These are phyloP conservation scores for Bremia lactucae DNA, from an alignment of 352 stramenopile species.

Conservation along the genomic window DNA sequence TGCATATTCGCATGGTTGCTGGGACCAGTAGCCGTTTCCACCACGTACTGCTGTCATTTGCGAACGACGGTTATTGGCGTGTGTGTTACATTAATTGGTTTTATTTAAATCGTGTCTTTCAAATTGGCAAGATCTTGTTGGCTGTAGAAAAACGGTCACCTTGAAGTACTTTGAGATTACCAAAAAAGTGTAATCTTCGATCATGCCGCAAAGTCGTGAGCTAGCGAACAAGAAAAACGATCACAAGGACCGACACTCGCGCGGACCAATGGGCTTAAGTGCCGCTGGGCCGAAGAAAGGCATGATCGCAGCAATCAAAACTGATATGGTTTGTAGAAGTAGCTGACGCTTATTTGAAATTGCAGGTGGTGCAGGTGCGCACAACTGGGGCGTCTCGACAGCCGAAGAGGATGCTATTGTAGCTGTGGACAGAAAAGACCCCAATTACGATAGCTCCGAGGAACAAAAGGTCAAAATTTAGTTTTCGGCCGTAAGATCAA, in stretches of 20 bases:
- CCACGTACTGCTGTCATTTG: conserved; percentile 2
- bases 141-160: too few relatives aligned
- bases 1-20: neutral
- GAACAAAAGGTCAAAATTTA: conserved; percentile 15
- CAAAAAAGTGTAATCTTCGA: conserved; percentile 1
- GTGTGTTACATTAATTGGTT: conserved; percentile 8
- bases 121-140: too few relatives aligned
- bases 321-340: too few relatives aligned
- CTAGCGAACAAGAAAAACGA: conserved; percentile 81
- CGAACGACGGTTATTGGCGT: neutral
- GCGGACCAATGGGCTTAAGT: conserved; percentile 39
- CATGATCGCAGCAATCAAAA: conserved; percentile 9
- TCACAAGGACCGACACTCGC: conserved; percentile 73
- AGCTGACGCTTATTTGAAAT: neutral
- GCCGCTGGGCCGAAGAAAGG: conserved; percentile 50
- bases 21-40: conserved; percentile 9
- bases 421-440: conserved; percentile 57
- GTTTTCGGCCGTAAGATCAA: neutral
- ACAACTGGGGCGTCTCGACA: conserved; percentile 67
- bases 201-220: conserved; percentile 70
- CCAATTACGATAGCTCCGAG: conserved; percentile 62
- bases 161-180: neutral
- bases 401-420: conserved; percentile 26
- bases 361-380: conserved; percentile 60
- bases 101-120: too few relatives aligned